Base-by-base conservation (phyloP, 2,329 filamentous ascomycete genomes). In the Cercospora nicotianae region DNA sequence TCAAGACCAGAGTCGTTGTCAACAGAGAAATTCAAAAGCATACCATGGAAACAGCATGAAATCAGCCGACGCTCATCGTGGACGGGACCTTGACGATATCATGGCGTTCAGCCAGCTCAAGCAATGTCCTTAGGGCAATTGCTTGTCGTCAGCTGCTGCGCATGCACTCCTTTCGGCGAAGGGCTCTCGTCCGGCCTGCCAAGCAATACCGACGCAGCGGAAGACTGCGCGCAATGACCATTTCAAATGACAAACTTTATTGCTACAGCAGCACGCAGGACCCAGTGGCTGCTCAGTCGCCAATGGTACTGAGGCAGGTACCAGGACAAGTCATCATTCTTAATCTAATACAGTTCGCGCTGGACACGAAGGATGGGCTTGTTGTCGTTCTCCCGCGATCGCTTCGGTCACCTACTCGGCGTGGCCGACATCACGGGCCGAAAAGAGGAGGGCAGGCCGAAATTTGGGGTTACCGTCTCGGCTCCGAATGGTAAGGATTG, bases 381-480 rank as follows among this genome's bases (percentile, higher is more conserved):
- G 30, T 30, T 55, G 48, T 51, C 60, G 45, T 48, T 26, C 42
- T 53, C 51, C 42, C 28, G 23, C 60, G 36, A 62, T 31, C 13
- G 28, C 45, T 39, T 18, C 51, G 26, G 48, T 9, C 45, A 16
- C 13, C n/a, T 36, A 23, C 10, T 63, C 61, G 61, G 61, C 48
- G 45, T 36, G 30, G 20, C 61, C 61, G 61, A 63, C n/a, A 63
- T n/a, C 33, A 63, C 61, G 61, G 61, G 30, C 61, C 61, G 60
- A 63, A 18, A 30, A 28, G 18, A 36, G 28, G 13, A 53, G 26
- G 7, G 60, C 60, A 55, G 45, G 28, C 60, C 45, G 61, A 55
- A 39, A 20, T 31, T 20, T 26, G 31, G 26, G 45, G 36, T 36
- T 5, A 28, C 61, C 42, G 31, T 18, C 20, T 42, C 62, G 36